Evolutionary conservation across 1,284 basidiomycete genomes (phyloP).

Genomic region (Kwoniella shivajii): DNA sequence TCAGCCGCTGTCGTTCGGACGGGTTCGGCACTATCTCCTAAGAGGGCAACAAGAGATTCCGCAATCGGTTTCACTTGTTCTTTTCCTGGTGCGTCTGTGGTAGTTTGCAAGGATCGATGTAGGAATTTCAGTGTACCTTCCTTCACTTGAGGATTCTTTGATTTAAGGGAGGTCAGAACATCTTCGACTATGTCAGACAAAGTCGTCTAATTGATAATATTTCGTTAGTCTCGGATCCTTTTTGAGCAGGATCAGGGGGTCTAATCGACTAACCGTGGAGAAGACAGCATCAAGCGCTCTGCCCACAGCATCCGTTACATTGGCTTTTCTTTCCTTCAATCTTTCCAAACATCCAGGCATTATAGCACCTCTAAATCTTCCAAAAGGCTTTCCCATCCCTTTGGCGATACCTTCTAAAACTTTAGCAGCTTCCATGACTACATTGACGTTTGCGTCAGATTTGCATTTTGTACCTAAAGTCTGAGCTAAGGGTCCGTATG

Average conservation of each 20-base stretch:
- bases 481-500: conserved; percentile 50
- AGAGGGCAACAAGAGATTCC: conserved; percentile 72
- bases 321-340: conserved; percentile 91
- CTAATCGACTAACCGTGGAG: conserved; percentile 64
- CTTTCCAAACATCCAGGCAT: conserved; percentile 83
- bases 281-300: conserved; percentile 89
- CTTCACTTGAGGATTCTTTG: conserved; percentile 97
- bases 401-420: conserved; percentile 85
- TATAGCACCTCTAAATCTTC: conserved; percentile 70
- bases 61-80: conserved; percentile 82
- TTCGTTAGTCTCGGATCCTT: conserved; percentile 13
- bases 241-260: neutral
- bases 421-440: conserved; percentile 85
- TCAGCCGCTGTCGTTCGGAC: conserved; percentile 87
- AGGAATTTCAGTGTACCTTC: conserved; percentile 91
- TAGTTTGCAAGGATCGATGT: conserved; percentile 71
- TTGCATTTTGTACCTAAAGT: conserved; percentile 79
- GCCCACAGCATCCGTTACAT: conserved; percentile 86
- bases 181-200: conserved; percentile 84
- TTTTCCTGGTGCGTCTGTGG: conserved; percentile 65
- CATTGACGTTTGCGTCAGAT: conserved; percentile 92
- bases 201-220: conserved; percentile 61
- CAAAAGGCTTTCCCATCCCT: conserved; percentile 75
- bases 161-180: conserved; percentile 72
- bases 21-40: conserved; percentile 88